Base-by-base conservation (phyloP, 2,329 filamentous ascomycete genomes). In the Monosporascus sp. region DNA sequence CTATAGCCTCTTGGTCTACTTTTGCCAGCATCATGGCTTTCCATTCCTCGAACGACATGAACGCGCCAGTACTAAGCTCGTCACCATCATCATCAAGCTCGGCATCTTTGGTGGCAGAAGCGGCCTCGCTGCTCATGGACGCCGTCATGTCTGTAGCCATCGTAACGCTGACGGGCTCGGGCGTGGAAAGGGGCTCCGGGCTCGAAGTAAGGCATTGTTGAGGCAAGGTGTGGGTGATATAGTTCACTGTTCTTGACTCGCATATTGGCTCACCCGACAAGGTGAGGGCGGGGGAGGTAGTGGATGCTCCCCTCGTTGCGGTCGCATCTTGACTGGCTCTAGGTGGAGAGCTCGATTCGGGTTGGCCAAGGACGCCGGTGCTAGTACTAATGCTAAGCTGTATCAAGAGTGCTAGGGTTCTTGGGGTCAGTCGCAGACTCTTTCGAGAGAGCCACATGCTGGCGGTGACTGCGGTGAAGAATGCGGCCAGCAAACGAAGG, bases 11-110 rank as follows among this genome's bases (percentile, higher is more conserved):
- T 65, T 97, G 93, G 14, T 90, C 93, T 3, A 84, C 87, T 66
- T 90, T 89, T 49, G 87, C 89, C 18, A 97, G 75, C 73, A 96
- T 96, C 76, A 92, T 88, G 65, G 88, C 90, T 73, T 96, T 97
- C 94, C 94, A 99, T 64, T 97, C 93, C 68, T 97, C 94, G 63
- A 99, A 99, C 0, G 94, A 97, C 63, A 97, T 84, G 68, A 97
- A 97, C 6, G 91, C 87, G 47, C 70, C 69, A 2, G 73, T 72
- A 47, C 72, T 72, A 46, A 86, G 82, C 60, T 89, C 88, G 63
- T 90, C 65, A 2, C 62, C 65, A 47, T 67, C 86, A 11, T 88
- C 75, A 47, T 88, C 87, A 6, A 77, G 76, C 53, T 88, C 85
- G 17, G 71, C 62, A 14, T 73, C 65, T 17, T 66, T 52, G 22